Percentiles rank a stretch among this genome's conserved stretches.
phyloP scores from a whole-genome alignment of 495 filamentous ascomycete species.

The Penicillium samsonianum region DNA sequence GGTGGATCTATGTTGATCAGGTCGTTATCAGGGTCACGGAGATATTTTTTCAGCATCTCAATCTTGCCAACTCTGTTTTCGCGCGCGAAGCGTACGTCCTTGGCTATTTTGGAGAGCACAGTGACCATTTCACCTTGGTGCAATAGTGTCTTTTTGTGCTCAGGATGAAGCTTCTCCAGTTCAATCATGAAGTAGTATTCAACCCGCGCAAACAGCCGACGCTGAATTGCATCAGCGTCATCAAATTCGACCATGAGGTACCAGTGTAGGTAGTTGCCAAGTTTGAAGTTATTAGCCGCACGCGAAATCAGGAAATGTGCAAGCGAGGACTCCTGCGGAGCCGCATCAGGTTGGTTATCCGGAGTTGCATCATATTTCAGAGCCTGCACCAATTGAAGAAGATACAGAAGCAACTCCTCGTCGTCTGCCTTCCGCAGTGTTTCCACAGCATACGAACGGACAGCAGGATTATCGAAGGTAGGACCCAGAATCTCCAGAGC shows the following conservation, averaged over 20 bases:
- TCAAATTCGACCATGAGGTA: conserved; percentile 98
- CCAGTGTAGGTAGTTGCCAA: conserved; percentile 97
- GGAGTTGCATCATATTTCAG: conserved; percentile 88
- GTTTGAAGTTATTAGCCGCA: conserved; percentile 79
- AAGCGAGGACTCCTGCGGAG: conserved; percentile 79
- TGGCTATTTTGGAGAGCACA: conserved; percentile 84
- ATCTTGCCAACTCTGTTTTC: conserved; percentile 77
- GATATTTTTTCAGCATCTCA: conserved; percentile 75
- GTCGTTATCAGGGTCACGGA: conserved; percentile 89
- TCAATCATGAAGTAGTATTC: conserved; percentile 95
- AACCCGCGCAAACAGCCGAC: conserved; percentile 83
- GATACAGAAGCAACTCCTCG: conserved; percentile 87
- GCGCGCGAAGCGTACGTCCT: conserved; percentile 80
- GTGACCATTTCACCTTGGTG: conserved; percentile 89
- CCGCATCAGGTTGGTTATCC: conserved; percentile 57
- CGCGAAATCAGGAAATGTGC: conserved; percentile 86
- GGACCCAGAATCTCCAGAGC: conserved; percentile 92
- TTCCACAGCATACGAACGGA: conserved; percentile 91
- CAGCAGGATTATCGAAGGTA: conserved; percentile 81
- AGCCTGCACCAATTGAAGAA: conserved; percentile 94
- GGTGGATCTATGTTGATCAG: conserved; percentile 79
- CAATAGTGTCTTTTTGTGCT: conserved; percentile 71
- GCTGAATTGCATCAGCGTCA: conserved; percentile 73
- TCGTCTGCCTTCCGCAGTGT: conserved; percentile 89
- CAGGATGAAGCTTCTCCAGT: conserved; percentile 58